Percentiles rank a stretch among this genome's conserved stretches.
phyloP scores from a whole-genome alignment of 148 eudicot species.

The Beta vulgaris region DNA sequence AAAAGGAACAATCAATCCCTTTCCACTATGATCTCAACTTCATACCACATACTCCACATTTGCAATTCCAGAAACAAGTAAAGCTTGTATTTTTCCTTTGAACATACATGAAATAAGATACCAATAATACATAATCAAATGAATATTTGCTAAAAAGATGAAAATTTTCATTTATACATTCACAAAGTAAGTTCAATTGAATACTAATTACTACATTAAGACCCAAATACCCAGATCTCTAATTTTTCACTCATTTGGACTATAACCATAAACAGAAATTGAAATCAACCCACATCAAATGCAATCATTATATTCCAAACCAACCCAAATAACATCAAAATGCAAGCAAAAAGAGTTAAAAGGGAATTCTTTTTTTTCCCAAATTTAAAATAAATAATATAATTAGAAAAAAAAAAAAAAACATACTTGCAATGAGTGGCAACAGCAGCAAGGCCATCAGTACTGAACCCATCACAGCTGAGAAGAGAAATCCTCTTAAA shows the following conservation, averaged over 20 bases:
- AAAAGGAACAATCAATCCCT: slow-evolving; percentile 8
- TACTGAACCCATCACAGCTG: slow-evolving; percentile 85
- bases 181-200: neutral
- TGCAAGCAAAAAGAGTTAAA: neutral
- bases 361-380: too few species aligned
- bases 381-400: too few species aligned
- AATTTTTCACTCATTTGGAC: slow-evolving; percentile 4
- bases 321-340: neutral
- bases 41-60: slow-evolving; percentile 12
- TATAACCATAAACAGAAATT: neutral
- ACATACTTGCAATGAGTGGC: slow-evolving; percentile 83
- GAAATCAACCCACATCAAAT: neutral
- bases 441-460: slow-evolving; percentile 70
- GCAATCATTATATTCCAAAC: neutral
- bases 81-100: too few species aligned
- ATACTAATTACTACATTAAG: too few species aligned
- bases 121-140: neutral
- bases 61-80: too few species aligned
- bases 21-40: slow-evolving; percentile 11
- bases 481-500: slow-evolving; percentile 64
- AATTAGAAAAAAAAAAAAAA: neutral
- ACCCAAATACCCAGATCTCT: slow-evolving; percentile 16
- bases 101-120: neutral
- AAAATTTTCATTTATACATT: neutral
- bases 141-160: slow-evolving; percentile 2